Evolutionary conservation across 306 rosid species (phyloP), one percentile per base, ranked within the genome.

Genomic region (Vigna trinervia): DNA sequence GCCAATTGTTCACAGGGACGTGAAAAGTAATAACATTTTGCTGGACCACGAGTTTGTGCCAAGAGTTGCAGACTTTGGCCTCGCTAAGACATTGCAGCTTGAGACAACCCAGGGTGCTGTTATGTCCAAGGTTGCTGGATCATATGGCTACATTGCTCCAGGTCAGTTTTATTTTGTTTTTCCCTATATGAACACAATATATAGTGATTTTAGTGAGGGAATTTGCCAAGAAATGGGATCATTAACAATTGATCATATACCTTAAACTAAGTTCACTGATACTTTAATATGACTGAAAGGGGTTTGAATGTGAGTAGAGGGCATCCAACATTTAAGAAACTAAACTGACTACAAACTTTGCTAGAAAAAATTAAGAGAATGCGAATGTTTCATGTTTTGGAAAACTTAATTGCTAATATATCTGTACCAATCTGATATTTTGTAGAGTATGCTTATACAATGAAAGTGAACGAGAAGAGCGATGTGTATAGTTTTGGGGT

Each of bases 121-220:
- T 17, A 91, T 91, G 91, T 90, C 97, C 30, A 73, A 76, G 8
- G 78, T 95, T 12, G 97, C 93, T 26, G 97, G 98, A 19, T 90
- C 97, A 5, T 89, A 82, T 75, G 98, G 97, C 53, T 92, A 95
- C 75, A 88, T 92, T 58, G 98, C 98, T 38, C 98, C 96, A 11
- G 97, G 92, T 90, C 7, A 43, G 84, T 83, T 71, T 39, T 36
- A 4, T 4, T 22, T 28, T 4, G 2, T 15, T 68, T 46, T 0
- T 48, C 20, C 8, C 15, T n/a, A 2, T 58, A 2, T 57, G 45
- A 13, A n/a, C 1, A 46, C 12, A 32, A 2, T 6, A n/a, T 46
- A 43, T 6, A 5, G 8, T 23, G 13, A 43, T 45, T 36, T n/a
- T 47, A 22, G 70, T 13, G 34, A 60, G 41, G 22, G 15, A 48